Evolutionary conservation across 106 monocot species (phyloP), one percentile per base, ranked within the genome.

Genomic region (Platanthera zijinensis): DNA sequence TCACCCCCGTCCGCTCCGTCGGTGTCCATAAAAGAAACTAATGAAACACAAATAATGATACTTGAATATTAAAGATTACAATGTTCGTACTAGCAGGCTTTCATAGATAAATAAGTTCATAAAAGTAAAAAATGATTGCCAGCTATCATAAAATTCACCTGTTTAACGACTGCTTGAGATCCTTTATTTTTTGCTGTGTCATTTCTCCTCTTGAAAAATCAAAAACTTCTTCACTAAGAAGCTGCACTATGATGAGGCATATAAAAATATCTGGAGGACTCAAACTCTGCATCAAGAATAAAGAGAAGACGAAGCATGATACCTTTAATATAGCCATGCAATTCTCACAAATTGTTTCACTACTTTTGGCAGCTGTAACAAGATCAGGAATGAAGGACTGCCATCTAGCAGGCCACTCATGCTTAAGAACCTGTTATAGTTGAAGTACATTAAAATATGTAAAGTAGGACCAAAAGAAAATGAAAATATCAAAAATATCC

Each of bases 251-350:
- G 7, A 21, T 5, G 50, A 51, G 72, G 72, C 17, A 72, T 50
- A 21, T 72, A 21, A 72, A 50, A 3, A 7, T 51, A 8, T 46
- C 10, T 72, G 14, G 15, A 49, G 5, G 2, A 51, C 15, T 12
- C 12, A 28, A 74, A 50, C 63, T 75, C 10, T 50, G 57, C 17
- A 19, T 50, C 45, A 75, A 69, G 5, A 12, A 66, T 64, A 54
- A 52, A 56, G 46, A 39, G 47, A 76, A 62, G 22, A 77, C 14
- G 51, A 48, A 53, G 4, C 11, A 8, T 39, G 7, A 74, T 73
- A 88, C 97, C 92, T 99, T 99, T 63, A 99, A 83, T 78, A 99
- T 99, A 69, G 90, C 89, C 97, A 99, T 99, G 81, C 97, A 99
- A 85, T 99, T 99, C 78, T 99, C 97, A 75, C 97, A 99, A 2